Percentiles rank a stretch among this genome's conserved stretches.
These are phyloP conservation scores for Pseudozyma sp. DNA, from an alignment of 1,284 basidiomycete genomes.

Conservation along the genomic window DNA sequence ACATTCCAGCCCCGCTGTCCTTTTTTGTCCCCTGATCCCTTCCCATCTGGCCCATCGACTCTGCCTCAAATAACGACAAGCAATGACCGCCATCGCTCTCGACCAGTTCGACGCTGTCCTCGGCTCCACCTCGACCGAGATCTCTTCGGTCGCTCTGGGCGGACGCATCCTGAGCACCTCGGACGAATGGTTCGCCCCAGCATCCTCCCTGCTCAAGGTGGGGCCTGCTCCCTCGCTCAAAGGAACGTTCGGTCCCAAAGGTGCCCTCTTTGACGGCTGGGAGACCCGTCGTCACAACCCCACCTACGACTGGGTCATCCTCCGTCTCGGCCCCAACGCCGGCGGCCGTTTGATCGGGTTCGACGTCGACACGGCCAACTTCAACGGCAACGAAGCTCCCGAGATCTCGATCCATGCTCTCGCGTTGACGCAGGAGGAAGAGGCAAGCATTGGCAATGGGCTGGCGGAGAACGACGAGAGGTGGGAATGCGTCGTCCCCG, in stretches of 20 bases:
- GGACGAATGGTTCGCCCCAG: slow-evolving; percentile 95
- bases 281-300: slow-evolving; percentile 91
- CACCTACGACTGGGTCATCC: slow-evolving; percentile 89
- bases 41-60: background rate
- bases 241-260: slow-evolving; percentile 94
- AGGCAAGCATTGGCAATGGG: slow-evolving; percentile 34
- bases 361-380: slow-evolving; percentile 95
- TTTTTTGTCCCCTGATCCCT: background rate
- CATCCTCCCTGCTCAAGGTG: slow-evolving; percentile 80
- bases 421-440: slow-evolving; percentile 31
- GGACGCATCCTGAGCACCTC: slow-evolving; percentile 81
- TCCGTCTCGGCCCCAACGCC: slow-evolving; percentile 81
- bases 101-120: slow-evolving; percentile 46
- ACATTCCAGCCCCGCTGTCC: background rate
- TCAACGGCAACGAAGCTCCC: slow-evolving; percentile 87
- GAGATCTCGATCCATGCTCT: slow-evolving; percentile 57
- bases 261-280: slow-evolving; percentile 95
- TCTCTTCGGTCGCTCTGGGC: slow-evolving; percentile 88
- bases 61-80: background rate
- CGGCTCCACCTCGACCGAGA: slow-evolving; percentile 73
- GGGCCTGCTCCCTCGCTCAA: slow-evolving; percentile 73
- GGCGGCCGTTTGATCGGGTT: slow-evolving; percentile 81
- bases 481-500: slow-evolving; percentile 59
- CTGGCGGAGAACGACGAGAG: slow-evolving; percentile 62
- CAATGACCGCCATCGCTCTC: slow-evolving; percentile 43